Percentiles rank a stretch among this genome's conserved stretches.
Evolutionary conservation across 805 yeast genomes (phyloP).

Genomic region (Naumovozyma dairenensis): DNA sequence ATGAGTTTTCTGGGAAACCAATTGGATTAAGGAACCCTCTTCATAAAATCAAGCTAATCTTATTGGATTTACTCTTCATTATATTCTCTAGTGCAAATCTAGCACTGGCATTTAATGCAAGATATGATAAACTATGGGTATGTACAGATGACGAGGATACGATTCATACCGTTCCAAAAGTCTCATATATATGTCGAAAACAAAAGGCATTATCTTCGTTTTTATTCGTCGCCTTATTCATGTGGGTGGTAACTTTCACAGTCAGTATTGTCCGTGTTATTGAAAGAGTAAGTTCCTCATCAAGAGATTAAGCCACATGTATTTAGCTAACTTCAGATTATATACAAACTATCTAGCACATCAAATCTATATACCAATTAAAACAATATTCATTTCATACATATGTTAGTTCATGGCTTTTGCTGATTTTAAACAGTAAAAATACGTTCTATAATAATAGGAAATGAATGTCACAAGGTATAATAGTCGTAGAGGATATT

Average conservation of each 20-base stretch:
- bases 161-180: slow-evolving; percentile 24
- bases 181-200: slow-evolving; percentile 54
- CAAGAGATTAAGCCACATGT: slow-evolving; percentile 8
- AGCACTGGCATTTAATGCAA: slow-evolving; percentile 74
- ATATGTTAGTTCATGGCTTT: too few relatives aligned
- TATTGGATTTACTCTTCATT: slow-evolving; percentile 78
- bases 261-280: slow-evolving; percentile 78
- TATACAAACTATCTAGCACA: too few relatives aligned
- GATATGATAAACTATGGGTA: slow-evolving; percentile 77
- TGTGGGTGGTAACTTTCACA: slow-evolving; percentile 82
- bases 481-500: too few relatives aligned
- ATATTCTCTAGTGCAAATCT: slow-evolving; percentile 83
- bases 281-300: slow-evolving; percentile 39
- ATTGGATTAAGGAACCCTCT: slow-evolving; percentile 79
- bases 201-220: slow-evolving; percentile 75
- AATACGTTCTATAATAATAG: too few relatives aligned
- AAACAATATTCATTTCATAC: background rate
- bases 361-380: too few relatives aligned
- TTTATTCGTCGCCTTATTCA: slow-evolving; percentile 58
- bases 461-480: too few relatives aligned
- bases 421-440: too few relatives aligned
- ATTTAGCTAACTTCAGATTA: too few relatives aligned
- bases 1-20: slow-evolving; percentile 88
- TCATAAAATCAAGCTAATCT: slow-evolving; percentile 69
- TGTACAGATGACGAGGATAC: slow-evolving; percentile 32